These are phyloP conservation scores for Hypoxylon sp. DNA, from an alignment of 2,329 filamentous ascomycete genomes.

Conservation along the genomic window DNA sequence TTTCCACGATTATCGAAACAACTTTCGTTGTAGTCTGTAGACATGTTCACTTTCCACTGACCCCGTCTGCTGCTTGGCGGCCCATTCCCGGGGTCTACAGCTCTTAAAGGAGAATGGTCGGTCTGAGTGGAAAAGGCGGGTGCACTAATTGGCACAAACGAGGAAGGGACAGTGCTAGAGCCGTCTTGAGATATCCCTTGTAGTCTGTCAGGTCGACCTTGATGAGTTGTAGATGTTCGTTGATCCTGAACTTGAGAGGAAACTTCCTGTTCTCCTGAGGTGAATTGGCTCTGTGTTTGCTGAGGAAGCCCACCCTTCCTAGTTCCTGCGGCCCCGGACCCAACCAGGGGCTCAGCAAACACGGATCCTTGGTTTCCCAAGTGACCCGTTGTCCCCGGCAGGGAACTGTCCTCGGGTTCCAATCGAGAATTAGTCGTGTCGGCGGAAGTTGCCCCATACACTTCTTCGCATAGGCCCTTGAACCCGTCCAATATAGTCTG, in stretches of 20 bases:
- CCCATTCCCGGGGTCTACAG: not conserved
- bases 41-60: slow-evolving; percentile 34
- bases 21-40: slow-evolving; percentile 33
- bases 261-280: not conserved
- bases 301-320: not conserved
- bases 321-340: not conserved
- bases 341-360: not conserved
- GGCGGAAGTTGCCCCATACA: slow-evolving; percentile 46
- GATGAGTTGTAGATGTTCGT: not conserved
- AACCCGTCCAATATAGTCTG: slow-evolving; percentile 55
- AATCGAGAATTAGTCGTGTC: not conserved
- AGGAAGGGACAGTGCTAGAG: not conserved
- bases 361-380: not conserved
- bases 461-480: slow-evolving; percentile 51
- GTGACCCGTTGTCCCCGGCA: not conserved
- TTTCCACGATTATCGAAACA: not conserved
- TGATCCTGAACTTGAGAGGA: not conserved
- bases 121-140: not conserved
- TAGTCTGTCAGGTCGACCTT: not conserved
- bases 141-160: slow-evolving; percentile 8
- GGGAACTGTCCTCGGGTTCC: not conserved
- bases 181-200: not conserved
- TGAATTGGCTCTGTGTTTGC: not conserved
- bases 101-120: not conserved
- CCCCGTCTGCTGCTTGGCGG: not conserved